These are phyloP conservation scores for Senecio squalidus DNA, from an alignment of 140 eudicot genomes.

Conservation along the genomic window DNA sequence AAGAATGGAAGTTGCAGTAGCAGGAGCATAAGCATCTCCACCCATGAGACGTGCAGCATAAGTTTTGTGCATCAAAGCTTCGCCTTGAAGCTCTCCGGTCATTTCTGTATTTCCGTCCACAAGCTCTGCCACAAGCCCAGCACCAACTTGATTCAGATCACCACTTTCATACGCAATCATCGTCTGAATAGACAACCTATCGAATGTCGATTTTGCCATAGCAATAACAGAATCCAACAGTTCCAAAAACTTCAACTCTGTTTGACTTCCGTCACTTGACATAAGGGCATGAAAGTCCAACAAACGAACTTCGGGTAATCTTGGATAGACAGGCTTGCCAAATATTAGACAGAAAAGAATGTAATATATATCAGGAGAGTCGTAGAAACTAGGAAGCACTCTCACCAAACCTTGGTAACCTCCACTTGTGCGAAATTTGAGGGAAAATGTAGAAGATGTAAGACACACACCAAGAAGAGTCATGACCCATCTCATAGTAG, in stretches of 20 bases:
- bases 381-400: conserved; percentile 93
- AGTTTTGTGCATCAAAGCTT: conserved; percentile 99
- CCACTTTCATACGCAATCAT: conserved; percentile 82
- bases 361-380: conserved; percentile 96
- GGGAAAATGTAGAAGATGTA: conserved; percentile 75
- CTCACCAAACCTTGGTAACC: conserved; percentile 85
- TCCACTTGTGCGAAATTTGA: conserved; percentile 81
- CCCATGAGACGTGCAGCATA: conserved; percentile 99
- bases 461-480: conserved; percentile 97
- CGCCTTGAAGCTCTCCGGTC: conserved; percentile 97
- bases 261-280: conserved; percentile 70
- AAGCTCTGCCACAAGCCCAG: conserved; percentile 82
- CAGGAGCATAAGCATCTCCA: conserved; percentile 96
- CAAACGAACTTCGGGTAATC: conserved; percentile 96
- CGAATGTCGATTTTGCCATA: conserved; percentile 93
- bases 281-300: conserved; percentile 93
- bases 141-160: conserved; percentile 67
- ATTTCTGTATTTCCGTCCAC: conserved; percentile 66
- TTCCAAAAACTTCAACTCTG: conserved; percentile 76
- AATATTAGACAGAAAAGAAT: conserved; percentile 85
- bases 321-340: conserved; percentile 92
- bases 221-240: conserved; percentile 87
- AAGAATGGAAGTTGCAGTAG: conserved; percentile 90
- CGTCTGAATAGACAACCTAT: conserved; percentile 62
- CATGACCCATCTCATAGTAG: conserved; percentile 98